These are phyloP conservation scores for Vaccinium vitisidaea DNA, from an alignment of 148 eudicot genomes.

Conservation along the genomic window DNA sequence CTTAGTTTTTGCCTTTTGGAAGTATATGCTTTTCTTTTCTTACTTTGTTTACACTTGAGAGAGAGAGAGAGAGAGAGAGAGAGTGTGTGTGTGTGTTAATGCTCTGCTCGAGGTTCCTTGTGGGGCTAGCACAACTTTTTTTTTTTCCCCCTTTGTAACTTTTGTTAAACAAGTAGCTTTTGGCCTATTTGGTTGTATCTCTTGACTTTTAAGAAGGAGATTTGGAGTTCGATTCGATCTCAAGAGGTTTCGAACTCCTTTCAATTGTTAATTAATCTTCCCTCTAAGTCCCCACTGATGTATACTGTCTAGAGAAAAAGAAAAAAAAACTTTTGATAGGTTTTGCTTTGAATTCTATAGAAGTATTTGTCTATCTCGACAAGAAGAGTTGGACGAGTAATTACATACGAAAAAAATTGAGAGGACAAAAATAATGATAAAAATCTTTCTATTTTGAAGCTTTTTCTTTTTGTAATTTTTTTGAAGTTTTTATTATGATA, in stretches of 20 bases:
- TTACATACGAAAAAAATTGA: neutral
- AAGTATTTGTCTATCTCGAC: neutral
- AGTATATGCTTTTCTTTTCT: neutral
- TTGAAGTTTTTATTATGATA: neutral
- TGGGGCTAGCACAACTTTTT: neutral
- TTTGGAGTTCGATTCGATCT: no score
- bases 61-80: neutral
- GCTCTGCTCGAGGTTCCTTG: slow-evolving; percentile 8
- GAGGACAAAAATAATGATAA: neutral
- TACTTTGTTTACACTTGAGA: neutral
- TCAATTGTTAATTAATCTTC: no score
- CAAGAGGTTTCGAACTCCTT: no score
- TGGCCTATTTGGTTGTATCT: no score
- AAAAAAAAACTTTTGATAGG: no score
- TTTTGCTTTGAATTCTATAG: no score
- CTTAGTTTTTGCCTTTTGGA: neutral
- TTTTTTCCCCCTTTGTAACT: neutral
- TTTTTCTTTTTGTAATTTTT: neutral
- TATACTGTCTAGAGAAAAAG: no score
- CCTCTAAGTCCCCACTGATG: no score
- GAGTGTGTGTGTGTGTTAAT: neutral
- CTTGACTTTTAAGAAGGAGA: no score
- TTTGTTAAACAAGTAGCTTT: neutral
- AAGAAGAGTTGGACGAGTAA: neutral
- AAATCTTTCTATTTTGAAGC: neutral